Conservation (phyloP, 257 asterid species). For the Solanum chmielewskii region DNA sequence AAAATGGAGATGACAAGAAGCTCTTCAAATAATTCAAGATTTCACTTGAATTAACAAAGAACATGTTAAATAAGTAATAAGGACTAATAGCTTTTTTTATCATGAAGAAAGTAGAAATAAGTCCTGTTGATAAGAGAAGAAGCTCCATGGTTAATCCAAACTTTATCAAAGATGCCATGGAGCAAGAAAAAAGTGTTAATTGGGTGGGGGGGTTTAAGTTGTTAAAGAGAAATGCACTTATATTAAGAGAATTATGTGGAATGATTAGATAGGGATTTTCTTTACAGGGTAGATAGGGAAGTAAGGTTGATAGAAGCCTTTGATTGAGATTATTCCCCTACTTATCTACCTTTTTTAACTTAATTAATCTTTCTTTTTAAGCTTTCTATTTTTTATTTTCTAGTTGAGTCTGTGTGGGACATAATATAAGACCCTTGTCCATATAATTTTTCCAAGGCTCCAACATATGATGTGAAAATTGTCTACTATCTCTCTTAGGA, state of each 20-base stretch:
- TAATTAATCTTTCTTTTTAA: neutral
- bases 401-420: neutral
- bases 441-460: neutral
- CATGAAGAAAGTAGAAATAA: conserved; percentile 18
- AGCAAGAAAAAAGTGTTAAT: neutral
- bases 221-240: neutral
- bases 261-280: neutral
- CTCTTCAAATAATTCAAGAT: conserved; percentile 15
- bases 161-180: conserved; percentile 23
- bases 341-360: neutral
- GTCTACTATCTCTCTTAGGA: no score
- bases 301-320: neutral
- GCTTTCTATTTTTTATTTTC: neutral
- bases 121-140: conserved; percentile 29
- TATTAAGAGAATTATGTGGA: neutral
- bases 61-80: conserved; percentile 6
- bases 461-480: neutral
- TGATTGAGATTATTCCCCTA: neutral
- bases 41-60: conserved; percentile 13
- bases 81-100: conserved; percentile 18
- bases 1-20: conserved; percentile 33
- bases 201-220: neutral
- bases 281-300: no score
- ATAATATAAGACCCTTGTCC: neutral
- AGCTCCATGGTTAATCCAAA: conserved; percentile 31